phyloP scores from a whole-genome alignment of 1,284 basidiomycete species.

The Papiliotrema laurentii region DNA sequence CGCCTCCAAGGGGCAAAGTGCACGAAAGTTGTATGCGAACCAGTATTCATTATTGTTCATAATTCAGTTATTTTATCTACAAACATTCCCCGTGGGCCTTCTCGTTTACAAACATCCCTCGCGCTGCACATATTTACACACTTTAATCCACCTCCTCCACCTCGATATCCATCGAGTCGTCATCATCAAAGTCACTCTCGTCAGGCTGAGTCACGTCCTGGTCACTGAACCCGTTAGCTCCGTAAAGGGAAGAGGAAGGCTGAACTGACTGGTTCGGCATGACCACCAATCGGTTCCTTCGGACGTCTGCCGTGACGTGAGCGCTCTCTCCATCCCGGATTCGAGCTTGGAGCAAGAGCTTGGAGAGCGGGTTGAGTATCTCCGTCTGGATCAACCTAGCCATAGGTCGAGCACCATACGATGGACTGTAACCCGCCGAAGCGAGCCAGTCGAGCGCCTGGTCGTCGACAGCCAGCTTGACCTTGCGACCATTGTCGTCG shows the following conservation, averaged over 20 bases:
- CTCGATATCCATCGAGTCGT: constrained; percentile 46
- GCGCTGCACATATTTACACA: too few relatives aligned
- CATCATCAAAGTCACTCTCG: constrained; percentile 37
- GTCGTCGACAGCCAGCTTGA: constrained; percentile 69
- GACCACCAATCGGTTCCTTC: constrained; percentile 73
- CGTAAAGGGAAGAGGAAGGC: background rate
- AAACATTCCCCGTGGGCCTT: too few relatives aligned
- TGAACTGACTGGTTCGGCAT: constrained; percentile 67
- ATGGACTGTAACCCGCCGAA: constrained; percentile 75
- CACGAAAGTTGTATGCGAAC: background rate
- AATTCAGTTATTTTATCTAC: background rate
- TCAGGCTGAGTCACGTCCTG: constrained; percentile 36
- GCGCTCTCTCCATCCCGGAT: constrained; percentile 78
- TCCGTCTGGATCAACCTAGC: constrained; percentile 89
- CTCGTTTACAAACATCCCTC: too few relatives aligned
- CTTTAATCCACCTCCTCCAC: constrained; percentile 48
- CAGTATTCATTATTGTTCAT: background rate
- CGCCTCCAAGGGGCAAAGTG: background rate
- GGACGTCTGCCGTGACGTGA: constrained; percentile 72
- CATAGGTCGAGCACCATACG: constrained; percentile 86
- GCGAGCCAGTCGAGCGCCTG: constrained; percentile 77
- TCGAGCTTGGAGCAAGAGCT: constrained; percentile 78
- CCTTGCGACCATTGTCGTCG: constrained; percentile 65
- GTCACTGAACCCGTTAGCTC: constrained; percentile 13
- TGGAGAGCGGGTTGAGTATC: constrained; percentile 84